A percentile compares a stretch with the other conserved stretches of the same genome.
Conservation (phyloP, 495 filamentous ascomycete genomes). For the Pseudomonodictys pantanalensis region DNA sequence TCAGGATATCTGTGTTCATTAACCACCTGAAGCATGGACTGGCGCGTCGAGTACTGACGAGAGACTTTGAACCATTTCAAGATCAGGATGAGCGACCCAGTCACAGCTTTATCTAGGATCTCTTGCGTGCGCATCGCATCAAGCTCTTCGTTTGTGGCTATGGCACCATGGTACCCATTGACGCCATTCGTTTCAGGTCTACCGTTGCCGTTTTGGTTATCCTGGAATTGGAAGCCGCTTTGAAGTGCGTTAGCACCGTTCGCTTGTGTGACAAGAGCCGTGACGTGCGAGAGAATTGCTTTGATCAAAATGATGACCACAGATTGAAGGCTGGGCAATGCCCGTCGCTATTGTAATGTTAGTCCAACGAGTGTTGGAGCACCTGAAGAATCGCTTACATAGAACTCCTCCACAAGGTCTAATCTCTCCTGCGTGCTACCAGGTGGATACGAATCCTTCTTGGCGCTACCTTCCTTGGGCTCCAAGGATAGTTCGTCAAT, state of each 20-base stretch:
- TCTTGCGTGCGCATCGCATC: slow-evolving; percentile 78
- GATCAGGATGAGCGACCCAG: slow-evolving; percentile 76
- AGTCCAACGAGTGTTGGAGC: background rate
- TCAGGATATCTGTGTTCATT: slow-evolving; percentile 70
- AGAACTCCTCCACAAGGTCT: slow-evolving; percentile 73
- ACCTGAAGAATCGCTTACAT: slow-evolving; percentile 57
- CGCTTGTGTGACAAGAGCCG: slow-evolving; percentile 56
- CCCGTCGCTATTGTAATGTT: slow-evolving; percentile 54
- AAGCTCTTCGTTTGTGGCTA: slow-evolving; percentile 63
- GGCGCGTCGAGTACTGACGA: slow-evolving; percentile 56
- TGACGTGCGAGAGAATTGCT: slow-evolving; percentile 77
- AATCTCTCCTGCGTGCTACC: slow-evolving; percentile 38
- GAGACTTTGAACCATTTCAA: slow-evolving; percentile 97
- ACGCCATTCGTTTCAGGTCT: slow-evolving; percentile 28
- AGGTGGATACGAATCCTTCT: slow-evolving; percentile 14
- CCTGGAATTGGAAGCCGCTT: slow-evolving; percentile 42
- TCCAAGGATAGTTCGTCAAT: slow-evolving; percentile 44
- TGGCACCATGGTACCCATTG: slow-evolving; percentile 30
- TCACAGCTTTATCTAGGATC: slow-evolving; percentile 85
- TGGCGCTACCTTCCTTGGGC: slow-evolving; percentile 18
- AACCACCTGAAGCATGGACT: background rate
- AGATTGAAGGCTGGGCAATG: slow-evolving; percentile 83
- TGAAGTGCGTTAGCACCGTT: slow-evolving; percentile 49
- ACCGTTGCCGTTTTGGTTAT: slow-evolving; percentile 40
- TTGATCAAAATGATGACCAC: slow-evolving; percentile 92